A percentile compares a stretch with the other conserved stretches of the same genome.
phyloP scores from a whole-genome alignment of 2,329 filamentous ascomycete genomes.

The Aureobasidium sp. region DNA sequence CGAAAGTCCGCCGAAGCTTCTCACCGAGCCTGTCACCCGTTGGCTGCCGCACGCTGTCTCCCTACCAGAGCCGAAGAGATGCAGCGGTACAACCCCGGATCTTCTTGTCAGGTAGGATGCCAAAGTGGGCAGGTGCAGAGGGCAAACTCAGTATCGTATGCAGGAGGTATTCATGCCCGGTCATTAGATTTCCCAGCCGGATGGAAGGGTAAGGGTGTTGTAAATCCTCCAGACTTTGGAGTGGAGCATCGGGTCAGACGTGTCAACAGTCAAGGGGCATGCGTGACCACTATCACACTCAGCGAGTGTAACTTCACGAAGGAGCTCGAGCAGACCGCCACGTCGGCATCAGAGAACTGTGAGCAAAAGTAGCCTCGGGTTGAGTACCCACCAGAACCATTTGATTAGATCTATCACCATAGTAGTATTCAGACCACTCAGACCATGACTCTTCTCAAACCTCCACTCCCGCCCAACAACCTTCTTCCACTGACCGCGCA shows the following conservation, averaged over 20 bases:
- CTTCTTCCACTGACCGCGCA: conserved; percentile 85
- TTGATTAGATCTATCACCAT: too few relatives aligned
- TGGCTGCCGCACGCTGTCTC: background rate
- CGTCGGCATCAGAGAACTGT: too few relatives aligned
- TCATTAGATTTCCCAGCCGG: too few relatives aligned
- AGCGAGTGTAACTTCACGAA: background rate
- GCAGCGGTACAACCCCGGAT: background rate
- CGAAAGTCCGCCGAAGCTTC: background rate
- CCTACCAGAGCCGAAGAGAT: background rate
- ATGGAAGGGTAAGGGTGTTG: too few relatives aligned
- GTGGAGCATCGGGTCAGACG: background rate
- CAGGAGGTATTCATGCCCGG: too few relatives aligned
- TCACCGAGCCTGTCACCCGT: background rate
- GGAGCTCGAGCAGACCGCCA: background rate
- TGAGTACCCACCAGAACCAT: too few relatives aligned
- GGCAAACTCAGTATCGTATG: too few relatives aligned
- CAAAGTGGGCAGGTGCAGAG: too few relatives aligned
- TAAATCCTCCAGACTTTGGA: too few relatives aligned
- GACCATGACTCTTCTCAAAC: conserved; percentile 79
- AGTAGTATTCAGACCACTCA: conserved; percentile 28
- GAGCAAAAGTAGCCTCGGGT: too few relatives aligned
- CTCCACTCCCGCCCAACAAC: conserved; percentile 85
- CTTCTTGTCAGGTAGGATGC: background rate
- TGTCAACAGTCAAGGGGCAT: background rate
- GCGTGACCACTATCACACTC: background rate